phyloP scores from a whole-genome alignment of 2,329 filamentous ascomycete genomes.

The Bisporella sp. region DNA sequence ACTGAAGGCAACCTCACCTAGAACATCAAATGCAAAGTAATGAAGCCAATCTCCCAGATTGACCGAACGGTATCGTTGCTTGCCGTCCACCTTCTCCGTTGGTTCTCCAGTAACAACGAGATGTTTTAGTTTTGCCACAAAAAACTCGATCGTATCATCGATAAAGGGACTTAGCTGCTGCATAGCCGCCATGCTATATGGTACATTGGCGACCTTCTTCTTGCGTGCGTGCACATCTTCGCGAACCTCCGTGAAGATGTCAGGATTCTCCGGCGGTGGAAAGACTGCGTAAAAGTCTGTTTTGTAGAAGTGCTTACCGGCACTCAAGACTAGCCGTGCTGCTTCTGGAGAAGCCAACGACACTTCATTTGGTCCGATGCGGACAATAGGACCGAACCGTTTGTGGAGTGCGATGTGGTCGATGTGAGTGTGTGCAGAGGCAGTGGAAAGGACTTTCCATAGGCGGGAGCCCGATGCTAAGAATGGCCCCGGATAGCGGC shows the following conservation, averaged over 20 bases:
- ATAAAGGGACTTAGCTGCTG: constrained; percentile 31
- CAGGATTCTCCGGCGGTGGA: constrained; percentile 48
- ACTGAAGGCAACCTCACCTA: constrained; percentile 38
- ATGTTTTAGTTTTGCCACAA: constrained; percentile 22
- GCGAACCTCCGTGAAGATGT: constrained; percentile 40
- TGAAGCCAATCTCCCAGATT: constrained; percentile 36
- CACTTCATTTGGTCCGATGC: constrained; percentile 39
- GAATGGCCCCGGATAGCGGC: constrained; percentile 37
- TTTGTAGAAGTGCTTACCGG: constrained; percentile 22
- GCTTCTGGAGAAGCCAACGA: constrained; percentile 34
- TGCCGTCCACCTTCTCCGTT: too few relatives aligned
- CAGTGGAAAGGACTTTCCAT: constrained; percentile 35
- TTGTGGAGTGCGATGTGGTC: constrained; percentile 33
- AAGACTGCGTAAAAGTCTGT: constrained; percentile 34
- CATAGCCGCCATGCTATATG: constrained; percentile 36
- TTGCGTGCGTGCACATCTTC: constrained; percentile 29
- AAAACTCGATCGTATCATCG: constrained; percentile 38
- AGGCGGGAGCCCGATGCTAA: constrained; percentile 34
- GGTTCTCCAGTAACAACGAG: too few relatives aligned
- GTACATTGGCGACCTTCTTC: constrained; percentile 18
- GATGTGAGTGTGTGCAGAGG: constrained; percentile 29
- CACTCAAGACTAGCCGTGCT: constrained; percentile 33
- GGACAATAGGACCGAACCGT: constrained; percentile 34
- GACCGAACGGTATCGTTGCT: too few relatives aligned
- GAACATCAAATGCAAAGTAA: constrained; percentile 35